Evolutionary conservation across 2,329 filamentous ascomycete species (phyloP), one percentile per base, ranked within the genome.

Genomic region (Colletotrichum orchidophilum): DNA sequence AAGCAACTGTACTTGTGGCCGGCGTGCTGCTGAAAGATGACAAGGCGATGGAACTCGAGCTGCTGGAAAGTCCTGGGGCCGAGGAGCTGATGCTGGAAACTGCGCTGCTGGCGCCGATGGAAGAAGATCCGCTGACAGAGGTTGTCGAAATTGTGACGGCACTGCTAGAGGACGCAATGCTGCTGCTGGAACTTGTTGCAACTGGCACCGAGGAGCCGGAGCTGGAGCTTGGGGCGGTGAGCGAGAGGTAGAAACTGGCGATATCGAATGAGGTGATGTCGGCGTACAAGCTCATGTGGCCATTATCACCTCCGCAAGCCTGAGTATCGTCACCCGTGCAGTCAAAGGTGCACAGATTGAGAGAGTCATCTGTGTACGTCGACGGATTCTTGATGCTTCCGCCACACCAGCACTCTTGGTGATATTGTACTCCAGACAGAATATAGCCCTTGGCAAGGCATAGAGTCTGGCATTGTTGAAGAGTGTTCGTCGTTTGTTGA

Each of bases 381-480:
- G 75, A 72, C 5, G 78, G 74, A 8, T 72, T 60, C n/a, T 66
- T 74, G 26, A 77, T 72, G 27, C 24, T 76, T 2, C 75, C 77
- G 15, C 77, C 78, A 53, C 77, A 79, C 78, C 77, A 79, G 46
- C 76, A 79, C 50, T 80, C 78, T 18, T 74, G 74, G 57, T 75
- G 75, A 64, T 80, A 80, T 50, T 82, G 77, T 5, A 79, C 79
- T 5, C 78, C 80, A n/a, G 79, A 79, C 60, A 81, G 78, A 2
- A 74, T 76, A 63, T 76, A 80, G 9, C 79, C 80, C 8, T 73
- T 74, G 31, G 62, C 72, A 21, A 77, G 72, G 49, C 78, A 80
- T 7, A 75, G 75, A 0, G 72, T 74, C 54, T 80, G 79, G 46
- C 80, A 82, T 50, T 81, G 75, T 6, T 79, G 81, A 63, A 80